phyloP scores from a whole-genome alignment of 768 basidiomycete species.

The Pilatotrama ljubarskyi region DNA sequence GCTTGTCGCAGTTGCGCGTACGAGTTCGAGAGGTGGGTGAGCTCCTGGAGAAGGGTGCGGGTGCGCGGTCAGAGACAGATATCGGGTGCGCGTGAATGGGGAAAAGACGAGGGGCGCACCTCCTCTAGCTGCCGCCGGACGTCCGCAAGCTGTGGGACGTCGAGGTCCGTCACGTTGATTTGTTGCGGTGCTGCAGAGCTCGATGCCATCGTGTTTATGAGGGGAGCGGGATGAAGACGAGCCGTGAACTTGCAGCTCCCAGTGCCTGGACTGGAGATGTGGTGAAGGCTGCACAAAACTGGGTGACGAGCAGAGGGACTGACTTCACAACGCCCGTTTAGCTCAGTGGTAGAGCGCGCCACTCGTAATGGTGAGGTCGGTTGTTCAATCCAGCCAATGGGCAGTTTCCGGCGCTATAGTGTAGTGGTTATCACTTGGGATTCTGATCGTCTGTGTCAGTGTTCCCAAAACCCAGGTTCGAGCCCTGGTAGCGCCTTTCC shows the following conservation, averaged over 20 bases:
- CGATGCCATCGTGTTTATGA: slow-evolving; percentile 37
- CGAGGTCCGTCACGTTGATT: slow-evolving; percentile 80
- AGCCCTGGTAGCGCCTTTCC: slow-evolving; percentile 6
- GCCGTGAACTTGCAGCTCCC: no score
- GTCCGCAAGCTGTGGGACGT: slow-evolving; percentile 82
- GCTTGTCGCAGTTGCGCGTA: slow-evolving; percentile 92
- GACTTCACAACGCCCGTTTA: slow-evolving; percentile 13
- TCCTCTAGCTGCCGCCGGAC: slow-evolving; percentile 93
- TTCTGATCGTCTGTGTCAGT: background rate
- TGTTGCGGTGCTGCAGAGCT: slow-evolving; percentile 52
- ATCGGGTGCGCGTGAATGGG: background rate
- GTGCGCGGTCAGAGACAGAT: background rate
- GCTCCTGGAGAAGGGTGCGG: slow-evolving; percentile 58
- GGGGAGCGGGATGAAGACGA: background rate
- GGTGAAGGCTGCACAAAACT: background rate
- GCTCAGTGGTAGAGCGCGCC: slow-evolving; percentile 23
- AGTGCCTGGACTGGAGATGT: background rate
- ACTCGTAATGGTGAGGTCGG: slow-evolving; percentile 24
- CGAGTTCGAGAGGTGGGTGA: slow-evolving; percentile 87
- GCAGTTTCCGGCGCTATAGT: slow-evolving; percentile 12
- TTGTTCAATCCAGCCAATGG: slow-evolving; percentile 24
- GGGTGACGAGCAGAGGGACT: background rate
- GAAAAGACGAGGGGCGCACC: slow-evolving; percentile 42
- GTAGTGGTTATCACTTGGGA: slow-evolving; percentile 11
- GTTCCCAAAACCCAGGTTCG: slow-evolving; percentile 13